phyloP scores from a whole-genome alignment of 2,329 filamentous ascomycete genomes.

The Pseudophaeomoniella oleicola region DNA sequence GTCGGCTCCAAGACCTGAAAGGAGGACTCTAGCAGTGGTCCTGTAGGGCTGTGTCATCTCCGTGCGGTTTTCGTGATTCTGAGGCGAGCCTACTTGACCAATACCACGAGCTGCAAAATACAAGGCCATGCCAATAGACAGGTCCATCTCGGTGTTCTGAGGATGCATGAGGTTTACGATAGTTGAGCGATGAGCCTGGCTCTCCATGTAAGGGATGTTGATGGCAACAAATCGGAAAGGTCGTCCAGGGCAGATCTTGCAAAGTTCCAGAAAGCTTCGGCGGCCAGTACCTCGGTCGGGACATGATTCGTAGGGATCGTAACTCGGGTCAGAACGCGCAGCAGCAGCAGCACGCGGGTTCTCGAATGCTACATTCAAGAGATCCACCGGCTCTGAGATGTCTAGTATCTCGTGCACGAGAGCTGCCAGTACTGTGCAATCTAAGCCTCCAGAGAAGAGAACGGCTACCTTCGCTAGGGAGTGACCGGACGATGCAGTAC shows the following conservation, averaged over 20 bases:
- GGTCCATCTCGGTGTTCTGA: constrained; percentile 96
- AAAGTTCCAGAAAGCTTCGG: constrained; percentile 62
- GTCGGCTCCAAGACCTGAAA: constrained; percentile 89
- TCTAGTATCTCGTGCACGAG: constrained; percentile 66
- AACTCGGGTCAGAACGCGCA: constrained; percentile 23
- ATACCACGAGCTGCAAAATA: constrained; percentile 80
- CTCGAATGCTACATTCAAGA: constrained; percentile 94
- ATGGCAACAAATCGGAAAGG: constrained; percentile 69
- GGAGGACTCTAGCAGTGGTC: constrained; percentile 64
- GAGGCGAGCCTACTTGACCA: constrained; percentile 28
- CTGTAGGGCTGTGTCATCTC: constrained; percentile 31
- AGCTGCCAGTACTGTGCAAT: constrained; percentile 78
- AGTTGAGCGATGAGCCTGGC: constrained; percentile 49
- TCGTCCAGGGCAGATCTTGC: constrained; percentile 51
- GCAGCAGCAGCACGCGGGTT: constrained; percentile 61
- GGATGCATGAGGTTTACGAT: constrained; percentile 73
- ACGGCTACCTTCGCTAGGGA: constrained; percentile 45
- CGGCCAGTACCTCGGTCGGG: constrained; percentile 83
- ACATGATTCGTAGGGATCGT: constrained; percentile 58
- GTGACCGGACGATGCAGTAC: neutral
- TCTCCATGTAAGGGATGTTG: constrained; percentile 69
- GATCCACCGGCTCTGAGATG: constrained; percentile 54
- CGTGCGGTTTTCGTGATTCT: constrained; percentile 13
- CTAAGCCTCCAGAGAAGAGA: constrained; percentile 85
- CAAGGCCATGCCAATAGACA: constrained; percentile 85